These are phyloP conservation scores for Ilex paraguariensis DNA, from an alignment of 305 asterid genomes.

Conservation along the genomic window DNA sequence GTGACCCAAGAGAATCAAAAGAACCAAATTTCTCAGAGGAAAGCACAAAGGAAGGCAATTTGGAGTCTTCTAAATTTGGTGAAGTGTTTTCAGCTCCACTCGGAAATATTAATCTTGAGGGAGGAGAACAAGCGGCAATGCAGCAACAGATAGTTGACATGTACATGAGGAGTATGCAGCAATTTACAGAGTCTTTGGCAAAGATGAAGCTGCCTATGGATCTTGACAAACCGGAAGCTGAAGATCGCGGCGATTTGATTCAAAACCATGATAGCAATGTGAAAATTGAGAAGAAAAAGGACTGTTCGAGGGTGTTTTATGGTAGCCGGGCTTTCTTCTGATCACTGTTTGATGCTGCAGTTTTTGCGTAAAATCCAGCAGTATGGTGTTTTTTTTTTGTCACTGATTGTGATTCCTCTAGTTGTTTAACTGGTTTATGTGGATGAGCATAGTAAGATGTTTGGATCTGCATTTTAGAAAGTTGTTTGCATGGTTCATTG, in stretches of 20 bases:
- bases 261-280: conserved; percentile 17
- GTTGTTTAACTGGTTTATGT: no score
- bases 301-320: conserved; percentile 47
- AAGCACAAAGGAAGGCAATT: background rate
- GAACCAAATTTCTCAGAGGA: conserved; percentile 3
- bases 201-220: conserved; percentile 69
- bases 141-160: conserved; percentile 61
- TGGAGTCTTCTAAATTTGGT: background rate
- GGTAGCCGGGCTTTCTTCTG: conserved; percentile 68
- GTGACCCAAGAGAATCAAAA: conserved; percentile 7
- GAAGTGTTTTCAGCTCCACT: conserved; percentile 15
- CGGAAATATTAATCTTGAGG: conserved; percentile 40
- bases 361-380: background rate
- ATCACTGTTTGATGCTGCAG: conserved; percentile 4
- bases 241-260: conserved; percentile 18
- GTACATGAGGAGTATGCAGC: conserved; percentile 72
- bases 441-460: no score
- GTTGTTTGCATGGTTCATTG: no score
- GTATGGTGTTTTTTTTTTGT: background rate
- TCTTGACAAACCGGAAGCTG: conserved; percentile 27
- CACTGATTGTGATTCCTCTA: no score
- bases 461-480: no score
- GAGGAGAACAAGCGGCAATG: conserved; percentile 44
- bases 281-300: conserved; percentile 36
- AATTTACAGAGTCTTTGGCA: conserved; percentile 56